Evolutionary conservation across 2,329 filamentous ascomycete genomes (phyloP).

Genomic region (Penicillium sp.): DNA sequence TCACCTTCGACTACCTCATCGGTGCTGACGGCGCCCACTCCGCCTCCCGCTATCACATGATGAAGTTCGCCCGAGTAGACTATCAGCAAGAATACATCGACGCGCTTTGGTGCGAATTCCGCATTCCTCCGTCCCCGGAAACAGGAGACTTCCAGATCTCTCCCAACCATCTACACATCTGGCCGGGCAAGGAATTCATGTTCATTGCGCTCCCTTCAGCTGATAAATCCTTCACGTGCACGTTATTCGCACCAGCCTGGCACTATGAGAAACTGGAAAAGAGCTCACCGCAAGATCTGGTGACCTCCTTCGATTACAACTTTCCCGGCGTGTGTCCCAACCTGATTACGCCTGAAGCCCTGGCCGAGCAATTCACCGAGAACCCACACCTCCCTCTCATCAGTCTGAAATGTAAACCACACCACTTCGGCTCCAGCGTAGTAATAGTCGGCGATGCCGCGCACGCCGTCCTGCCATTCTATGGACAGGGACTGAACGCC

Average conservation of each 20-base stretch:
- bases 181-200: slow-evolving; percentile 90
- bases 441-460: slow-evolving; percentile 90
- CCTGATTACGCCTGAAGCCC: slow-evolving; percentile 52
- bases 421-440: slow-evolving; percentile 67
- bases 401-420: slow-evolving; percentile 85
- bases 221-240: slow-evolving; percentile 90
- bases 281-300: slow-evolving; percentile 57
- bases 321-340: slow-evolving; percentile 73
- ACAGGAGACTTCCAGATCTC: slow-evolving; percentile 64
- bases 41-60: slow-evolving; percentile 79
- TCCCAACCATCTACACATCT: slow-evolving; percentile 91
- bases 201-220: slow-evolving; percentile 90
- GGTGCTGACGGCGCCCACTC: too few species aligned
- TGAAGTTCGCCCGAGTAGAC: slow-evolving; percentile 87
- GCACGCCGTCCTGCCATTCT: slow-evolving; percentile 97
- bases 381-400: slow-evolving; percentile 91
- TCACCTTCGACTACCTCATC: slow-evolving; percentile 83
- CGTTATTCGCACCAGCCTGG: slow-evolving; percentile 70
- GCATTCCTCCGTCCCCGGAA: slow-evolving; percentile 55
- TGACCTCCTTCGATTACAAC: slow-evolving; percentile 70
- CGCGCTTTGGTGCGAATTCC: slow-evolving; percentile 94
- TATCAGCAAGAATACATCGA: slow-evolving; percentile 94
- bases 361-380: slow-evolving; percentile 63
- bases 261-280: slow-evolving; percentile 64
- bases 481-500: slow-evolving; percentile 95